Evolutionary conservation across 768 basidiomycete species (phyloP), one percentile per base, ranked within the genome.

Genomic region (Mycena latifolia): DNA sequence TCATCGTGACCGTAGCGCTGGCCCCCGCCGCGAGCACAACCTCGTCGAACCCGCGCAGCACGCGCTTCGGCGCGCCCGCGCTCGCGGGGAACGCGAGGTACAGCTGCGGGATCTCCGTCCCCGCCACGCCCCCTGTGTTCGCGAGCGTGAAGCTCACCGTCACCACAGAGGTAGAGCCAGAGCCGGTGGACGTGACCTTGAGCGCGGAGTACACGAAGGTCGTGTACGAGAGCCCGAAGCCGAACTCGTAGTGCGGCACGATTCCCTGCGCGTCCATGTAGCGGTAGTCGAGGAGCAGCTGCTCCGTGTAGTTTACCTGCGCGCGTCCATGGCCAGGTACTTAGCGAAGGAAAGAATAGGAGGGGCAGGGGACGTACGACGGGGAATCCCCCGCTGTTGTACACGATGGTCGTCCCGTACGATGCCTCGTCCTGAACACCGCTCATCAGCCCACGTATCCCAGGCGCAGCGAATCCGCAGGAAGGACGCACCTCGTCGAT

Each of bases 191-290:
- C 10, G 74, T 50, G 51, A 87, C 77, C 4, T 80, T 73, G 50
- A 92, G 75, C 25, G 78, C 75, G 14, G 88, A 86, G 75, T 91
- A 92, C 5, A 80, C 73, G 75, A 93, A 94, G 0, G 83, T 86
- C 51, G 92, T 92, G 76, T 93, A 94, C 4, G 86, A 88, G 17
- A 93, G 79, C 2, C 92, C 92, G 73, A 86, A 92, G 5, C 91
- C 92, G 75, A 92, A 93, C 70, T 88, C 84, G 72, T 82, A 90
- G 46, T 85, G 82, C 0, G 89, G 89, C 1, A 70, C 73, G 55
- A 89, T 86, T 65, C 77, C 77, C 33, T 86, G 76, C 18, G 80
- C 78, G 55, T 88, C 88, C 79, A 91, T 88, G 76, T 86, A 85
- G 10, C 88, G 84, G 72, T 93, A 92, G 73, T 92, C 92, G 59